Evolutionary conservation across 2,329 filamentous ascomycete species (phyloP), one percentile per base, ranked within the genome.

Genomic region (Venturia nashicola): DNA sequence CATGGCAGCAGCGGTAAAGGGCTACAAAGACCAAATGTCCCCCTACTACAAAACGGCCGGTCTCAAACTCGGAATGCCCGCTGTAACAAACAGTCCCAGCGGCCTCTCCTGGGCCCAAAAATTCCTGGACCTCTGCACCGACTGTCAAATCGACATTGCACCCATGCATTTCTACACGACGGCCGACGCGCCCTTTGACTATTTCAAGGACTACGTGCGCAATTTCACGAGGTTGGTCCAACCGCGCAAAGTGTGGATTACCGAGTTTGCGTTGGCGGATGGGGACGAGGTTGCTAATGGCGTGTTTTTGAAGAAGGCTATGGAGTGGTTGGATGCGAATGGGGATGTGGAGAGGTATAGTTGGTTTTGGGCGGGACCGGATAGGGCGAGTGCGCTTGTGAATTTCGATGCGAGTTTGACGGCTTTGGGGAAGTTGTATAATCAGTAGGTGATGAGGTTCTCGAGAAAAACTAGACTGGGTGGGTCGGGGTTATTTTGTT

Each of bases 131-230:
- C n/a, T 18, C 9, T 64, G 62, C 34, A 44, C n/a, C 20, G 62
- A 40, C 4, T 64, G 62, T 44, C 62, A 60, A 27, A 61, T 64
- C 57, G 62, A 64, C 32, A 43, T 64, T 23, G 57, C 61, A 5
- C 54, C 36, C 3, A 40, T 46, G 23, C 62, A 64, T 55, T 64
- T 59, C 59, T 63, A 63, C 39, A 48, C 46, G 11, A 46, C 34
- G 6, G 6, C 11, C 18, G 5, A 12, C 16, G 44, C 60, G 42
- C 23, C 60, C 20, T 62, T 62, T 23, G n/a, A 42, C 27, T 55
- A 59, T 16, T 63, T 55, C 36, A 20, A 5, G 4, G 32, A 12
- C 14, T 63, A 43, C n/a, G 34, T 43, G n/a, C 7, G n/a, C 5
- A 34, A 61, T 20, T 44, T 62, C 18, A 39, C 36, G 61, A 7